Base-by-base conservation (phyloP, 257 asterid genomes). In the Jacaranda copaia region DNA sequence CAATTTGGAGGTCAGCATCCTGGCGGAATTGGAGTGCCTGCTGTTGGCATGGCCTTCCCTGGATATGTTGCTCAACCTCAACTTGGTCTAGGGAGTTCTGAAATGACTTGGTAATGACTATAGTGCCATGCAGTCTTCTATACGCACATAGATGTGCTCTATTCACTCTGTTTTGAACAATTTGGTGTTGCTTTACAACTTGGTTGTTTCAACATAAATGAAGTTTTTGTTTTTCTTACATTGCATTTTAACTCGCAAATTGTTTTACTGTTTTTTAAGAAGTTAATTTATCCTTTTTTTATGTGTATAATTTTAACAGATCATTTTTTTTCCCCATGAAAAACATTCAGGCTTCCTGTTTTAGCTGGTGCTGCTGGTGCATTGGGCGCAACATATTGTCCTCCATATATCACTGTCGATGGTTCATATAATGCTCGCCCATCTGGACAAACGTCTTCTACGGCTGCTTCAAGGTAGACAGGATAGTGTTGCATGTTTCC, bases 41-140 rank as follows among this genome's bases (percentile, higher is more conserved):
- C 99, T 78, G 96, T 96, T 79, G 99, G 98, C 85, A 96, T 96
- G 99, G 99, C 98, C 52, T 93, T 89, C 82, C 99, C 99, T 66
- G 99, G 98, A 84, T 96, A 93, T 83, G 97, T 96, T 77, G 96
- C 77, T 76, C 90, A 88, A 65, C 94, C 97, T 56, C 96, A 92
- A 75, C 91, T 68, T 80, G 97, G 96, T 72, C 76, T 84, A 70
- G 99, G 98, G 78, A 93, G 86, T 82, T 92, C 99, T n/a, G 98
- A 96, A 82, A 96, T 96, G 99, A 96, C 99, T 45, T 96, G 99
- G 99, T 93, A 91, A 84, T 81, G 11, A 76, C 62, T 73, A 46
- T 80, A 38, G 49, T 64, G n/a, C 45, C 66, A 58, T 74, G 66
- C 16, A 42, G 51, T 39, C 46, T 58, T 81, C 64, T 2, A 35